Evolutionary conservation across 768 basidiomycete genomes (phyloP).

Genomic region (Podaxis carcinomalis): DNA sequence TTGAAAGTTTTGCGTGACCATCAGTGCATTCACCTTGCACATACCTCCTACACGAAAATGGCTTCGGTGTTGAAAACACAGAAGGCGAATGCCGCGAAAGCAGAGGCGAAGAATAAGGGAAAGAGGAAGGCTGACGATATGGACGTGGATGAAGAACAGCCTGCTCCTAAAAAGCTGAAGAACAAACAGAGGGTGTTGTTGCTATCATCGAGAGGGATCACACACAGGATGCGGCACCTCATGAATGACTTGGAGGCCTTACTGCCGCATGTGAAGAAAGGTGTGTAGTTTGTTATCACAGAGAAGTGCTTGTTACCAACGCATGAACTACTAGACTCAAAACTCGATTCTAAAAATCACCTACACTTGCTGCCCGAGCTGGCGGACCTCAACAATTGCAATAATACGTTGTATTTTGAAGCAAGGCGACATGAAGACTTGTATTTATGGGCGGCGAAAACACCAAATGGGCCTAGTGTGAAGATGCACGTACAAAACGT

Average conservation of each 20-base stretch:
- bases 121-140: slow-evolving; percentile 61
- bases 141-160: slow-evolving; percentile 41
- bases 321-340: slow-evolving; percentile 63
- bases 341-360: slow-evolving; percentile 95
- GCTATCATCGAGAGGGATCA: slow-evolving; percentile 90
- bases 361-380: slow-evolving; percentile 91
- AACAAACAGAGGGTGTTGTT: slow-evolving; percentile 96
- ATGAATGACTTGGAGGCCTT: slow-evolving; percentile 92
- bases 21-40: slow-evolving; percentile 1
- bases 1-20: slow-evolving; percentile 11
- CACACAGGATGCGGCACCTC: slow-evolving; percentile 94
- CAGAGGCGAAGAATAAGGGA: slow-evolving; percentile 51
- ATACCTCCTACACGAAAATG: slow-evolving; percentile 35
- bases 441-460: slow-evolving; percentile 95
- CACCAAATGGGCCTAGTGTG: slow-evolving; percentile 95
- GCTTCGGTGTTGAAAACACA: slow-evolving; percentile 62
- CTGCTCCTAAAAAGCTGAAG: slow-evolving; percentile 48
- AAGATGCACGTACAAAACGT: slow-evolving; percentile 98
- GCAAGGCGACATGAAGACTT: slow-evolving; percentile 93
- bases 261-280: slow-evolving; percentile 95
- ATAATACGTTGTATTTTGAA: slow-evolving; percentile 96
- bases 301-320: background rate
- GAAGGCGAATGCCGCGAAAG: slow-evolving; percentile 50
- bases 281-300: slow-evolving; percentile 36
- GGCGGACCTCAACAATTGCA: slow-evolving; percentile 95